Base-by-base conservation (phyloP, 225 moss, liverwort and hornwort genomes). In the Anthoceros angustus region DNA sequence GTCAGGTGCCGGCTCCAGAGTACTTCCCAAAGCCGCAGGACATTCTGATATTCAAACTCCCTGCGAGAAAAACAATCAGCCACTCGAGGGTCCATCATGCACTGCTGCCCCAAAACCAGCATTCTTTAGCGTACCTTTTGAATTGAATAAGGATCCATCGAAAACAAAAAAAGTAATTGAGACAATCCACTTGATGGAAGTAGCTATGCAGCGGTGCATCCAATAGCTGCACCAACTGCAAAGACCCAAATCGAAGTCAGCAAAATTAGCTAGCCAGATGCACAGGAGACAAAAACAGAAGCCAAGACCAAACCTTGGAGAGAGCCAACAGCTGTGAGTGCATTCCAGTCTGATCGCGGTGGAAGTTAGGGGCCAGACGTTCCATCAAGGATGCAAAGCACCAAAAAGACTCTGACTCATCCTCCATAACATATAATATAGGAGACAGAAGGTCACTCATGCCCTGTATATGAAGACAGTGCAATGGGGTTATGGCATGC, bases 141-240 rank as follows among this genome's bases (percentile, higher is more conserved):
- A 98, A 98, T 71, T 92, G 89, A 71, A 98, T 92, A 38, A 98
- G 74, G 74, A 98, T 83, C 98, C 98, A 98, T 63, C 98, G 91
- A 72, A 98, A 98, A 76, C 92, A 98, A 80, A 98, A 98, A 66
- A 92, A 98, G 77, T 89, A 98, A 72, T 98, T 98, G 64, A 98
- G 73, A 64, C 98, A 98, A 7, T 98, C 92, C 12, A 84, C 87
- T 78, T 91, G 87, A 72, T 89, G 84, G 77, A 98, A 89, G 63
- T 92, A 98, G 70, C 89, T 87, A 62, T 98, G 92, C 49, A 98
- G 74, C 63, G 98, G 98, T 21, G 82, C 85, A 70, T 98, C 98
- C 73, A 98, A 68, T 69, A 98, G 69, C 72, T 98, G 92, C 72
- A 98, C 92, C 70, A 98, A 69, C 98, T 98, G 91, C 64, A 67